Percentiles rank a stretch among this genome's conserved stretches.
These are phyloP conservation scores for Xylariaceae sp. DNA, from an alignment of 2,329 filamentous ascomycete species.

Conservation along the genomic window DNA sequence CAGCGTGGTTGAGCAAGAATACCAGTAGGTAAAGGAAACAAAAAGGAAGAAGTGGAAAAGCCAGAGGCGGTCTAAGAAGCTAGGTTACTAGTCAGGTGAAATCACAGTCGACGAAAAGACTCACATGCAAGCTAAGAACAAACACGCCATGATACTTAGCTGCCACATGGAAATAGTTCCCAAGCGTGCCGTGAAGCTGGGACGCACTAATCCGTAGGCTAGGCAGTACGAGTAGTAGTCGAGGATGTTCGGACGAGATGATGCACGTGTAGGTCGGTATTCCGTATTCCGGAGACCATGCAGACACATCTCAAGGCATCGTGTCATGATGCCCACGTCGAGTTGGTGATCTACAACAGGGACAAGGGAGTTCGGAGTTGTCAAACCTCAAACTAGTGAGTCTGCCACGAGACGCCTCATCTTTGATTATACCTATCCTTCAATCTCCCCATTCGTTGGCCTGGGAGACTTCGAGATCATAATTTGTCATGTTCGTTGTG, in stretches of 20 bases:
- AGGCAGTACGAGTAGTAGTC: not conserved
- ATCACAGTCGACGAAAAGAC: not conserved
- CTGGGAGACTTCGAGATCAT: not conserved
- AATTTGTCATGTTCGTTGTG: not conserved
- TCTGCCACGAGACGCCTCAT: not conserved
- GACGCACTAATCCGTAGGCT: conserved; percentile 7
- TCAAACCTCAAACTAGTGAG: not conserved
- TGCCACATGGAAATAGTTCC: not conserved
- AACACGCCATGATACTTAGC: not conserved
- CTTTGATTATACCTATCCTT: not conserved
- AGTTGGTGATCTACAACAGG: not conserved
- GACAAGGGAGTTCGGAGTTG: not conserved
- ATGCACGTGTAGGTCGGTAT: not conserved
- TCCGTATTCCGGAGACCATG: not conserved
- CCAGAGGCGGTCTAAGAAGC: not conserved
- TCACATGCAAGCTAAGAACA: not conserved
- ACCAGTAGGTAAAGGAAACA: not conserved
- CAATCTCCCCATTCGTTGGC: not conserved
- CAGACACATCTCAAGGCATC: not conserved
- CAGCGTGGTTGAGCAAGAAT: not conserved
- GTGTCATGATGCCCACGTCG: not conserved
- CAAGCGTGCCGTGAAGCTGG: conserved; percentile 11
- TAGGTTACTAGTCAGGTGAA: not conserved
- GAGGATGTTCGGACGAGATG: conserved; percentile 2
- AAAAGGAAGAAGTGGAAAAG: not conserved